Evolutionary conservation across 202 grass and related monocot species (phyloP).

Genomic region (Elaeis oleifera): DNA sequence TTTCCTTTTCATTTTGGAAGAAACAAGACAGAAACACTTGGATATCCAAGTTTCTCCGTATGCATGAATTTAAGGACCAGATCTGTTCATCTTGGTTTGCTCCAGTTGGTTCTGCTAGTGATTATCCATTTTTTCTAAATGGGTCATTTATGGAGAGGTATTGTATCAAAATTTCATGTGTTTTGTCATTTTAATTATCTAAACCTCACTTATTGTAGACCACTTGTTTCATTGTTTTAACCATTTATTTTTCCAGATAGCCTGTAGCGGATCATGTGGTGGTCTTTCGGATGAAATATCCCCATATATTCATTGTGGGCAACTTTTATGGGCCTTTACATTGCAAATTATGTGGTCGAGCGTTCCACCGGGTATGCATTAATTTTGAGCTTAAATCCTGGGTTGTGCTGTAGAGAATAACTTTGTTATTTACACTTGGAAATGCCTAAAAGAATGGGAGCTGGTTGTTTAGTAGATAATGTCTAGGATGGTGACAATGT

Average conservation of each 20-base stretch:
- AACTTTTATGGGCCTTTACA: conserved; percentile 90
- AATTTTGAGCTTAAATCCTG: conserved; percentile 8
- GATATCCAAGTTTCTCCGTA: conserved; percentile 79
- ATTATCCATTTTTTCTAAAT: conserved; percentile 92
- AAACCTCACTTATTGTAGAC: neutral
- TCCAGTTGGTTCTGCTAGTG: conserved; percentile 81
- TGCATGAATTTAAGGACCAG: conserved; percentile 88
- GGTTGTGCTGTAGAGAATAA: no score
- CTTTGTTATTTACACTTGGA: no score
- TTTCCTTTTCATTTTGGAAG: conserved; percentile 48
- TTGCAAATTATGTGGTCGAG: conserved; percentile 91
- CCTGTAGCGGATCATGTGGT: conserved; percentile 79
- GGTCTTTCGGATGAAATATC: conserved; percentile 89
- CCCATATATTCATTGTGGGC: conserved; percentile 87
- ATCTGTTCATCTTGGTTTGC: conserved; percentile 97
- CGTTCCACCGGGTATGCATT: conserved; percentile 68
- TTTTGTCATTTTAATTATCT: conserved; percentile 1
- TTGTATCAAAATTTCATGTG: conserved; percentile 14
- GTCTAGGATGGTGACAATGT: no score
- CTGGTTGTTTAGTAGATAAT: no score
- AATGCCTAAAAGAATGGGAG: no score
- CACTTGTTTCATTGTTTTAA: conserved; percentile 30
- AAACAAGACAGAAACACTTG: conserved; percentile 59
- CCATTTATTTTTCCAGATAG: conserved; percentile 63
- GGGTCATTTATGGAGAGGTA: conserved; percentile 98